phyloP scores from a whole-genome alignment of 2,329 filamentous ascomycete species.

The Fusarium transvaalense region DNA sequence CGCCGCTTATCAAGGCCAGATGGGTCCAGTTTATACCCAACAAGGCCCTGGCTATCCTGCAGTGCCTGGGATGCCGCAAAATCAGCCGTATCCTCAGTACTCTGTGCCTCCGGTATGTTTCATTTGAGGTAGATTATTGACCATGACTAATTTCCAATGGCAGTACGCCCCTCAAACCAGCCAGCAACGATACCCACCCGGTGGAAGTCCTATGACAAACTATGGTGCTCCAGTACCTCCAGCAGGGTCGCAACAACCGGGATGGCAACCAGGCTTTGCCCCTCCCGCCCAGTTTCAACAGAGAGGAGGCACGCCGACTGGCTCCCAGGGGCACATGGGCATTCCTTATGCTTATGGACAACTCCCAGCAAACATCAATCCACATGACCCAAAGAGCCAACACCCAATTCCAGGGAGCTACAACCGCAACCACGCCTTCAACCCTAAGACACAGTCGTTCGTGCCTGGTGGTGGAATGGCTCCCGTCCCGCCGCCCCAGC shows the following conservation, averaged over 20 bases:
- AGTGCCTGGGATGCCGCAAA: constrained; percentile 59
- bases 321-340: constrained; percentile 50
- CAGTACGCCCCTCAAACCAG: constrained; percentile 51
- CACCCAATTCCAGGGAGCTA: constrained; percentile 89
- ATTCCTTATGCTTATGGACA: constrained; percentile 83
- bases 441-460: constrained; percentile 94
- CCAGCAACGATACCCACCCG: constrained; percentile 52
- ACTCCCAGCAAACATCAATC: constrained; percentile 76
- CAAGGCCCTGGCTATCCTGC: constrained; percentile 59
- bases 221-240: constrained; percentile 54
- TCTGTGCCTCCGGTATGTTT: constrained; percentile 60
- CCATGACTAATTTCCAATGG: constrained; percentile 25
- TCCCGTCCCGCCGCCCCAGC: constrained; percentile 62
- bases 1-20: constrained; percentile 57
- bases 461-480: constrained; percentile 72
- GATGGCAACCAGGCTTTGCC: constrained; percentile 56
- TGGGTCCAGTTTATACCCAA: constrained; percentile 61
- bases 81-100: constrained; percentile 61
- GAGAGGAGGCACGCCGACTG: constrained; percentile 49
- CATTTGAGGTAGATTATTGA: constrained; percentile 6
- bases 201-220: constrained; percentile 53
- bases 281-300: constrained; percentile 50
- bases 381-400: constrained; percentile 78
- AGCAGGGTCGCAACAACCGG: constrained; percentile 48
- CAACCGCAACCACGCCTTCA: constrained; percentile 84